Evolutionary conservation across 202 grass and related monocot species (phyloP).

Genomic region (Miscanthus sacchariflorus): DNA sequence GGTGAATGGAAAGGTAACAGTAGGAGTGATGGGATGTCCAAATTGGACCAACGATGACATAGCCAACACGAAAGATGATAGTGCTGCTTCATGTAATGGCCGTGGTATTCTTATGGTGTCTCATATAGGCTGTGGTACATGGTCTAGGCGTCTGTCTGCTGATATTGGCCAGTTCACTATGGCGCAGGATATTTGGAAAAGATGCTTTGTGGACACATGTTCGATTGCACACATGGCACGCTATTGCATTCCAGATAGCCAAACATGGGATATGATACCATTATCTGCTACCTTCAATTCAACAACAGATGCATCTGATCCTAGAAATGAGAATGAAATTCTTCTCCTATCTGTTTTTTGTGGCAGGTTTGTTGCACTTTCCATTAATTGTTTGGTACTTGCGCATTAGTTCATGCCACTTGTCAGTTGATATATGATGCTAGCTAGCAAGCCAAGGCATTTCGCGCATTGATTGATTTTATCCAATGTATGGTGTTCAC

Average conservation of each 20-base stretch:
- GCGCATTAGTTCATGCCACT: background rate
- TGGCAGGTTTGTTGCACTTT: conserved; percentile 71
- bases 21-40: conserved; percentile 90
- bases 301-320: conserved; percentile 52
- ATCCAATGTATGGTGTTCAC: conserved; percentile 17
- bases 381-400: conserved; percentile 10
- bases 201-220: conserved; percentile 81
- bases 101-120: conserved; percentile 83
- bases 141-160: conserved; percentile 66
- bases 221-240: conserved; percentile 60
- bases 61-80: conserved; percentile 35
- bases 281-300: conserved; percentile 71
- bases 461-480: conserved; percentile 16
- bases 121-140: conserved; percentile 84
- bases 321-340: conserved; percentile 61
- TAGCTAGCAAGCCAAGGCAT: conserved; percentile 29
- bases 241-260: conserved; percentile 96
- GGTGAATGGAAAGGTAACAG: conserved; percentile 71
- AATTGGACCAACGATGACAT: conserved; percentile 68
- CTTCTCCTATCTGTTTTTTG: conserved; percentile 79
- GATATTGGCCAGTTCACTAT: conserved; percentile 38
- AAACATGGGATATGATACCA: conserved; percentile 89
- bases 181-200: conserved; percentile 63
- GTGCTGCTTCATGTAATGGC: conserved; percentile 21
- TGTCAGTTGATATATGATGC: conserved; percentile 15